Conservation (phyloP, 768 basidiomycete genomes). For the Serendipita indica region DNA sequence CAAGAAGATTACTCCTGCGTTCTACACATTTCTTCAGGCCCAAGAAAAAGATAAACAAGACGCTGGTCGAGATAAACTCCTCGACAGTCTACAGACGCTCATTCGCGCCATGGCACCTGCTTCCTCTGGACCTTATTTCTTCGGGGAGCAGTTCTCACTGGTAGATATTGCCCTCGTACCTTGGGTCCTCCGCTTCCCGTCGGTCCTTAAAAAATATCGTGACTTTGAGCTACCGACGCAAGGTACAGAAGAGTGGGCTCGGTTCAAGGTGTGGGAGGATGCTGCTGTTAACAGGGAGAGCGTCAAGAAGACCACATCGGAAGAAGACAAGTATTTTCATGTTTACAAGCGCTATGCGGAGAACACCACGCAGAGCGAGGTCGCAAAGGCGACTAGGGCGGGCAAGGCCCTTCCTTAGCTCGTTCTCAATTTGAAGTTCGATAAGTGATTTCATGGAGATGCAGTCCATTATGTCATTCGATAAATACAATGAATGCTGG, state of each 20-base stretch:
- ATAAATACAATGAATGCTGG: too few species aligned
- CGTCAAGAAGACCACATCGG: slow-evolving; percentile 19
- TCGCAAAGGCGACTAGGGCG: slow-evolving; percentile 35
- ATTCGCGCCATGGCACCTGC: slow-evolving; percentile 20
- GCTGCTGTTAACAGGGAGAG: slow-evolving; percentile 15
- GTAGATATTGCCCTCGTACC: slow-evolving; percentile 44
- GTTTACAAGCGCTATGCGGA: slow-evolving; percentile 26
- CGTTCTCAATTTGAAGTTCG: too few species aligned
- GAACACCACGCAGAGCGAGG: slow-evolving; percentile 41
- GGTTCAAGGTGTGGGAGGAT: neutral
- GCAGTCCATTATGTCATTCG: too few species aligned
- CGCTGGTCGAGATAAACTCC: slow-evolving; percentile 25
- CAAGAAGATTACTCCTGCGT: slow-evolving; percentile 39
- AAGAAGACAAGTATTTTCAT: slow-evolving; percentile 18
- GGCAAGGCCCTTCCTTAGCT: slow-evolving; percentile 29
- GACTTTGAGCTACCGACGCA: slow-evolving; percentile 32
- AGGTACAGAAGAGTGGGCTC: slow-evolving; percentile 22
- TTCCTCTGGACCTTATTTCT: slow-evolving; percentile 36
- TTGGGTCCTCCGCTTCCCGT: slow-evolving; percentile 52
- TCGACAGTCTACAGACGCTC: slow-evolving; percentile 25
- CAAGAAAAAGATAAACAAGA: slow-evolving; percentile 20
- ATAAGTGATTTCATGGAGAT: too few species aligned
- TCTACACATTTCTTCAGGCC: slow-evolving; percentile 34
- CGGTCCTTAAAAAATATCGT: slow-evolving; percentile 32
- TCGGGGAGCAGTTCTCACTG: slow-evolving; percentile 37